These are phyloP conservation scores for Cylindrotheca fusiformis DNA, from an alignment of 108 stramenopile species.

Conservation along the genomic window DNA sequence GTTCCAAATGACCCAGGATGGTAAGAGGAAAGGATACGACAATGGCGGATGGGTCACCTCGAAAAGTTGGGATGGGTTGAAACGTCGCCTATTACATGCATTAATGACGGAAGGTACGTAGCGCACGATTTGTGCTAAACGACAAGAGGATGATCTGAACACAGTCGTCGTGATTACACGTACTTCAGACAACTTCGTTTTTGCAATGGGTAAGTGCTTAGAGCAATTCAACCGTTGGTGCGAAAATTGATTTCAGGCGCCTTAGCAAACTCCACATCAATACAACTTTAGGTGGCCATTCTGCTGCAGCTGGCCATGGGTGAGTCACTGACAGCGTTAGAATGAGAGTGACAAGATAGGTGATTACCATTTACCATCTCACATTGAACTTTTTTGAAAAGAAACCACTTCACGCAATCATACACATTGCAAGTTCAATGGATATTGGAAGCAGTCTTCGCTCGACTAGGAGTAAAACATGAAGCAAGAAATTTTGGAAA, in stretches of 20 bases:
- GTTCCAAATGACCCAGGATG: slow-evolving; percentile 7
- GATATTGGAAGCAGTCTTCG: slow-evolving; percentile 62
- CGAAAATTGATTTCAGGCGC: background rate
- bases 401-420: slow-evolving; percentile 74
- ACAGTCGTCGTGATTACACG: background rate
- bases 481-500: slow-evolving; percentile 58
- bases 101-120: slow-evolving; percentile 57
- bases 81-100: slow-evolving; percentile 58
- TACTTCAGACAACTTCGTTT: slow-evolving; percentile 32
- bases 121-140: background rate
- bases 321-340: background rate
- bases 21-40: background rate
- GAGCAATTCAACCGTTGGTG: background rate
- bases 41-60: slow-evolving; percentile 61
- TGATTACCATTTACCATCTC: background rate
- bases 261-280: too few relatives aligned
- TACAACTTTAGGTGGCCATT: slow-evolving; percentile 35
- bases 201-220: slow-evolving; percentile 38
- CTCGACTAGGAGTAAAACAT: slow-evolving; percentile 53
- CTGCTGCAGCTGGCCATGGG: slow-evolving; percentile 63
- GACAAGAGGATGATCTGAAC: background rate
- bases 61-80: slow-evolving; percentile 46
- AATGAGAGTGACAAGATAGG: background rate
- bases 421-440: slow-evolving; percentile 62
- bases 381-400: too few relatives aligned